Conservation (phyloP, 768 basidiomycete species). For the Lactarius pseudohatsudake region DNA sequence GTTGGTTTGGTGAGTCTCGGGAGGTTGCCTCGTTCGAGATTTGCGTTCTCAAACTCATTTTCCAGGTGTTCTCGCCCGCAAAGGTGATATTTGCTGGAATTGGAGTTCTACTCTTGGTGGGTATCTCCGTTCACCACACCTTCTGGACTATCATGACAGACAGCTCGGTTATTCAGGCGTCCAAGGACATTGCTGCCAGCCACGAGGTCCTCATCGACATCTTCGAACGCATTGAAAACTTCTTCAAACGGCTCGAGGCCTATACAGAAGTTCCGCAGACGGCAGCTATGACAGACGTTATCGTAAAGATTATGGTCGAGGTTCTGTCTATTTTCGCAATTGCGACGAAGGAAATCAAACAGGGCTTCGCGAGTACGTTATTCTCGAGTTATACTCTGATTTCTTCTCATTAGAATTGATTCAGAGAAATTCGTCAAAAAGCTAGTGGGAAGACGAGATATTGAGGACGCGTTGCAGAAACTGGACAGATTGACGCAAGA, state of each 20-base stretch:
- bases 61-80: not conserved
- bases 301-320: slow-evolving; percentile 1
- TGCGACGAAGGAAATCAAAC: not conserved
- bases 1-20: not conserved
- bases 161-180: not conserved
- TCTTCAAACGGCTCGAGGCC: not conserved
- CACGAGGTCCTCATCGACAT: not conserved
- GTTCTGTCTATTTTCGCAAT: not conserved
- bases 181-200: not conserved
- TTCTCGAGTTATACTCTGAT: not conserved
- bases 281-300: not conserved
- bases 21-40: not conserved
- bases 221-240: not conserved
- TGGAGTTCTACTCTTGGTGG: not conserved
- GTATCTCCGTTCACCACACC: not conserved
- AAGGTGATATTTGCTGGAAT: slow-evolving; percentile 6
- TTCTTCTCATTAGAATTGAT: not conserved
- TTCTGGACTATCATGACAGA: not conserved
- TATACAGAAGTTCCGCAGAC: not conserved
- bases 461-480: not conserved
- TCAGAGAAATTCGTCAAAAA: not conserved
- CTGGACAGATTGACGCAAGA: not conserved
- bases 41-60: not conserved
- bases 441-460: not conserved
- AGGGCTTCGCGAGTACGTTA: not conserved